Evolutionary conservation across 2,329 filamentous ascomycete species (phyloP), one percentile per base, ranked within the genome.

Genomic region (Didymella pinodella): DNA sequence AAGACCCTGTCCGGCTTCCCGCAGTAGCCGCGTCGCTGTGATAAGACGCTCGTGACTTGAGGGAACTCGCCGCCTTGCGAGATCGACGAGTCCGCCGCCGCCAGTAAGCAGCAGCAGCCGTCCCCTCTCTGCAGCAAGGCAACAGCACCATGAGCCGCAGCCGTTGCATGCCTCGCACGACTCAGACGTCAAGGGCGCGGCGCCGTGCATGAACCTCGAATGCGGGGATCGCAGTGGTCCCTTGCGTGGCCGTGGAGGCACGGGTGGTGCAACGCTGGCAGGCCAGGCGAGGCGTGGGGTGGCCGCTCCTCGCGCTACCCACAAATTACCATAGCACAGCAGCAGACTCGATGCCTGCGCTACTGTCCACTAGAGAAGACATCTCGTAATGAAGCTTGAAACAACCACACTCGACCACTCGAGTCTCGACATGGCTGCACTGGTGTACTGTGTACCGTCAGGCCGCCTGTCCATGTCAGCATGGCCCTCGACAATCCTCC

Each of bases 371-470:
- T 41, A 40, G 47, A 49, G 47, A 47, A 41, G 48, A 14, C 55
- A 53, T 57, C 34, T 44, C 55, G 55, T 57, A 48, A 57, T 57
- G 26, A 36, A 44, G 55, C 55, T 44, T 48, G 43, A 53, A 47
- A 31, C 47, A 47, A 47, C 48, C 20, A 50, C 36, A 40, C 32
- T n/a, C n/a, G 32, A 36, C n/a, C 32, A 36, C 8, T 36, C 7
- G 34, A 18, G 18, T 18, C 16, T 16, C 32, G 22, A 36, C 16
- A 18, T 36, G 32, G 32, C 32, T 36, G 32, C 32, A 36, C 16
- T 18, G 18, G 18, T 18, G 18, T 18, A 16, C 5, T n/a, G 32
- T 36, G 16, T 36, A 18, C 32, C 7, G 32, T 36, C 32, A 36
- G 32, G 32, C 32, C 7, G 32, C 32, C 32, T 36, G 32, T 36